These are phyloP conservation scores for Rhypophila decipiens DNA, from an alignment of 495 filamentous ascomycete genomes.

Conservation along the genomic window DNA sequence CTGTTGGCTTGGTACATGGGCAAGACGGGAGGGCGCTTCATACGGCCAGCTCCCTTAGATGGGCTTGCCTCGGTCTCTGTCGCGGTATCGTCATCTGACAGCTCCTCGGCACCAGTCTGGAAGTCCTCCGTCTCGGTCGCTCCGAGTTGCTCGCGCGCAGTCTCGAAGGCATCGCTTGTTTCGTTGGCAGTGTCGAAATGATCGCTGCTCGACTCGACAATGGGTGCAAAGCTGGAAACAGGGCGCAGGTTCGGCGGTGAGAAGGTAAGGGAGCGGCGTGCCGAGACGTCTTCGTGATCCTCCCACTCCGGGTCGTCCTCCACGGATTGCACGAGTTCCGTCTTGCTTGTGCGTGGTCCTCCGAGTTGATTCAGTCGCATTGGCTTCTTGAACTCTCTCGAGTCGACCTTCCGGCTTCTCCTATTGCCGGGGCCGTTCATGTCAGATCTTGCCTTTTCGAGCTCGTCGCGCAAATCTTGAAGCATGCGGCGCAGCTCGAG, in stretches of 20 bases:
- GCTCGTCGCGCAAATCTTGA: slow-evolving; percentile 89
- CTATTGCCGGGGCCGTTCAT: slow-evolving; percentile 36
- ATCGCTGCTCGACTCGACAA: slow-evolving; percentile 38
- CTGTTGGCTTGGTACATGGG: slow-evolving; percentile 33
- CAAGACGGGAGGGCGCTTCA: slow-evolving; percentile 27
- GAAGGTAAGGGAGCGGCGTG: slow-evolving; percentile 16
- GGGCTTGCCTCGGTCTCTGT: slow-evolving; percentile 77
- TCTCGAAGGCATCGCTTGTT: slow-evolving; percentile 79
- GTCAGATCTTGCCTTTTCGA: slow-evolving; percentile 70
- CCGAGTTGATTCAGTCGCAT: slow-evolving; percentile 68
- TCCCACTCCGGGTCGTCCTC: slow-evolving; percentile 83
- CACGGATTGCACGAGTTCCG: slow-evolving; percentile 67
- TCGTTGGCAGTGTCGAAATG: slow-evolving; percentile 83
- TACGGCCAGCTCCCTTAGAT: slow-evolving; percentile 37
- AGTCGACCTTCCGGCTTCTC: slow-evolving; percentile 57
- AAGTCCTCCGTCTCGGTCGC: slow-evolving; percentile 89
- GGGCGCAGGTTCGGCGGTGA: slow-evolving; percentile 8
- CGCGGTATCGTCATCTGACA: slow-evolving; percentile 66
- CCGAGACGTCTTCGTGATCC: slow-evolving; percentile 47
- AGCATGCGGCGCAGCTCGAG: slow-evolving; percentile 91
- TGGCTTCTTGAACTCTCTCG: slow-evolving; percentile 70
- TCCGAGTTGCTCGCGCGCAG: slow-evolving; percentile 73
- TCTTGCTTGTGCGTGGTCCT: slow-evolving; percentile 63
- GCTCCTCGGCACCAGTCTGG: slow-evolving; percentile 82
- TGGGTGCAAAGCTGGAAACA: slow-evolving; percentile 19